Conservation (phyloP, 78 protist genomes). For the Parvularia atlantis region DNA sequence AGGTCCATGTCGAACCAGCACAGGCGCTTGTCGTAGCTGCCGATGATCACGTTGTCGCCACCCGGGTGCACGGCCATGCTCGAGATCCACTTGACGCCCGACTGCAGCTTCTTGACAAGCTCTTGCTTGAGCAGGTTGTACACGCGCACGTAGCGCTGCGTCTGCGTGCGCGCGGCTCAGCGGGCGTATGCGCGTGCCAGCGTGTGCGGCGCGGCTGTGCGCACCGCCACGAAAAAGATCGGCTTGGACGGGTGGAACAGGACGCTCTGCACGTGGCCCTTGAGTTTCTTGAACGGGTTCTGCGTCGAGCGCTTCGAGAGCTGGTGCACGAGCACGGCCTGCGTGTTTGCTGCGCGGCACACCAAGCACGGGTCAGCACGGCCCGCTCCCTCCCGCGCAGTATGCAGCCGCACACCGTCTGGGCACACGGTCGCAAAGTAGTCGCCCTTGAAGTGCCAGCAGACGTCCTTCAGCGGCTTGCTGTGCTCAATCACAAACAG, state of each 20-base stretch:
- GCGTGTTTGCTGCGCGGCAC: too few relatives aligned
- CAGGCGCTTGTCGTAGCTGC: conserved; percentile 76
- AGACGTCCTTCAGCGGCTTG: conserved; percentile 12
- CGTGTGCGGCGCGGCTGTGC: too few relatives aligned
- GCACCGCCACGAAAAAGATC: conserved; percentile 70
- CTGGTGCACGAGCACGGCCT: conserved; percentile 27
- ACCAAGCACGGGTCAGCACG: too few relatives aligned
- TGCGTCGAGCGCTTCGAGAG: neutral
- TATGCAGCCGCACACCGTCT: conserved; percentile 10
- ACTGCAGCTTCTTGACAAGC: conserved; percentile 46
- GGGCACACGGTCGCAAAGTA: conserved; percentile 76
- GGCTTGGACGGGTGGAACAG: conserved; percentile 94
- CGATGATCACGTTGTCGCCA: conserved; percentile 81
- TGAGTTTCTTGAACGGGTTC: conserved; percentile 45
- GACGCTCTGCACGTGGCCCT: conserved; percentile 37
- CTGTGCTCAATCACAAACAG: neutral
- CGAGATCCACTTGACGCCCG: conserved; percentile 58
- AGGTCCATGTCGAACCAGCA: conserved; percentile 94
- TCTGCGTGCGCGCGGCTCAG: neutral
- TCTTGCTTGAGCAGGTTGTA: conserved; percentile 69
- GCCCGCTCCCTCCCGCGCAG: too few relatives aligned
- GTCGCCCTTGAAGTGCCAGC: conserved; percentile 90
- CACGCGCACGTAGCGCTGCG: conserved; percentile 45
- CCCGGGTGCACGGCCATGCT: conserved; percentile 79
- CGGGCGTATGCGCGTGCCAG: neutral